A percentile compares a stretch with the other conserved stretches of the same genome.
phyloP scores from a whole-genome alignment of 805 yeast species.

The Hyphopichia homilentoma region DNA sequence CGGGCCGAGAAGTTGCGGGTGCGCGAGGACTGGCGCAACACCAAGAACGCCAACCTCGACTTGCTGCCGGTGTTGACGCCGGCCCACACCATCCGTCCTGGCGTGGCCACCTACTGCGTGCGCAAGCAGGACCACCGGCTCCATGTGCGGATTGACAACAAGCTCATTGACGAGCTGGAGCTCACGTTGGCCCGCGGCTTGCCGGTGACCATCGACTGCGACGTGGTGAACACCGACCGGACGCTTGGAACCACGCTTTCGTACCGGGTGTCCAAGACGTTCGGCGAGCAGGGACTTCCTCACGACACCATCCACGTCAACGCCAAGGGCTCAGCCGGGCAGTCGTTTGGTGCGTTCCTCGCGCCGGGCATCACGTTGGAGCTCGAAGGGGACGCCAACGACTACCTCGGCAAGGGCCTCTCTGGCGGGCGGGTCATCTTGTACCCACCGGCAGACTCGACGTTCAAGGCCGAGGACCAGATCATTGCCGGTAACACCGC shows the following conservation, averaged over 20 bases:
- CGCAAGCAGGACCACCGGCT: conserved; percentile 92
- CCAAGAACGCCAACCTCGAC: conserved; percentile 89
- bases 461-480: conserved; percentile 92
- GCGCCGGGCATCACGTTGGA: conserved; percentile 95
- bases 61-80: conserved; percentile 93
- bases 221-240: conserved; percentile 93
- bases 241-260: conserved; percentile 93
- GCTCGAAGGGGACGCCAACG: conserved; percentile 96
- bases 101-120: conserved; percentile 89
- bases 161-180: conserved; percentile 94
- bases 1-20: conserved; percentile 87
- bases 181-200: conserved; percentile 93
- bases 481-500: conserved; percentile 97
- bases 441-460: conserved; percentile 82
- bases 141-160: conserved; percentile 92
- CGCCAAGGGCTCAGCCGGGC: conserved; percentile 92
- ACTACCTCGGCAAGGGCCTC: conserved; percentile 95
- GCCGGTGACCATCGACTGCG: conserved; percentile 91
- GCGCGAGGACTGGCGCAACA: conserved; percentile 78
- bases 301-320: conserved; percentile 95
- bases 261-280: conserved; percentile 86
- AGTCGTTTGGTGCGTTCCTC: conserved; percentile 96
- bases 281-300: conserved; percentile 92
- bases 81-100: conserved; percentile 93
- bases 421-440: conserved; percentile 93